A percentile compares a stretch with the other conserved stretches of the same genome.
Evolutionary conservation across 148 eudicot genomes (phyloP).

Genomic region (Rhododendron vialii): DNA sequence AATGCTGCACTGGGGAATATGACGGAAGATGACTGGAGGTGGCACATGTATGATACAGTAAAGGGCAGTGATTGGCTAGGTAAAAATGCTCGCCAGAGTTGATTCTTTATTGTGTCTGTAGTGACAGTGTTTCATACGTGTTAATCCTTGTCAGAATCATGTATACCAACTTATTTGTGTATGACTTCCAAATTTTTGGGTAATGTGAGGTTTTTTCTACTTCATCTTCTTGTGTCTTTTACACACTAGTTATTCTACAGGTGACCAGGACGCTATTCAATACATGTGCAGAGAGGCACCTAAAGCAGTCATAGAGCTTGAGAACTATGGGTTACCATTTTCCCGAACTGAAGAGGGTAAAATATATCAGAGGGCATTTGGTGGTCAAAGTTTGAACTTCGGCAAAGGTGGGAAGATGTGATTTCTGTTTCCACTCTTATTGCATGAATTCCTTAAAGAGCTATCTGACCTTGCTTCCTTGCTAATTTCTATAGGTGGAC

Average conservation of each 20-base stretch:
- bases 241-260: constrained; percentile 32
- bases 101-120: background rate
- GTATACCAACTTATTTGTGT: background rate
- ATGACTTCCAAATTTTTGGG: background rate
- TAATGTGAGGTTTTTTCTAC: background rate
- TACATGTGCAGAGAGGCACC: constrained; percentile 99
- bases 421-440: background rate
- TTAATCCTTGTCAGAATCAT: background rate
- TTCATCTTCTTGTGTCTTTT: background rate
- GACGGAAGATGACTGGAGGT: constrained; percentile 98
- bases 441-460: background rate
- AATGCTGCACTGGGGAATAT: constrained; percentile 99
- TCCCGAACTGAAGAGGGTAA: constrained; percentile 98
- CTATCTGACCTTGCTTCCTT: constrained; percentile 15
- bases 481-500: constrained; percentile 61
- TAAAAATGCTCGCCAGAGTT: constrained; percentile 12
- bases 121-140: background rate
- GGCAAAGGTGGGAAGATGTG: constrained; percentile 69
- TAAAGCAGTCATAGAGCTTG: constrained; percentile 98
- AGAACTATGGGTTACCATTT: constrained; percentile 94
- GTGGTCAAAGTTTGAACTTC: constrained; percentile 96
- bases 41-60: constrained; percentile 99
- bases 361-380: constrained; percentile 99
- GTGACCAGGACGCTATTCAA: constrained; percentile 99
- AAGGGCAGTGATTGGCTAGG: constrained; percentile 99